phyloP scores from a whole-genome alignment of 2,329 filamentous ascomycete species.

The Teratosphaeria epicoccoides region DNA sequence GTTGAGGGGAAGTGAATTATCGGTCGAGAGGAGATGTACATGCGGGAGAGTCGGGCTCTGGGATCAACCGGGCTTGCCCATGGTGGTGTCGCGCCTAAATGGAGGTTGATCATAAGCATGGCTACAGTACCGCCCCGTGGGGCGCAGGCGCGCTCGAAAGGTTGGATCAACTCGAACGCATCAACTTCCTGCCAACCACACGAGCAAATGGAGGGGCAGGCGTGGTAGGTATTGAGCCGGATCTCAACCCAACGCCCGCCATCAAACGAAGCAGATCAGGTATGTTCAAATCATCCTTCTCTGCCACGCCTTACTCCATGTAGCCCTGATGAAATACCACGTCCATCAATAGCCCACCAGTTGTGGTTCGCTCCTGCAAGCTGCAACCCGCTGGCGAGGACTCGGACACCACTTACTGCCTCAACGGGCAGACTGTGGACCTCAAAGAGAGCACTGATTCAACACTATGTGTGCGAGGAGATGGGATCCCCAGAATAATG shows the following conservation, averaged over 20 bases:
- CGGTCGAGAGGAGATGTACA: too few relatives aligned
- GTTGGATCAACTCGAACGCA: too few relatives aligned
- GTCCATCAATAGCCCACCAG: neutral
- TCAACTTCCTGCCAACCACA: too few relatives aligned
- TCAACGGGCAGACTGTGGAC: slow-evolving; percentile 2
- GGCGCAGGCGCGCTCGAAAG: too few relatives aligned
- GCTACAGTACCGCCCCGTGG: too few relatives aligned
- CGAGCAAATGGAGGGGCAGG: too few relatives aligned
- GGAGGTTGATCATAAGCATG: too few relatives aligned
- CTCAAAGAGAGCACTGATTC: slow-evolving; percentile 13
- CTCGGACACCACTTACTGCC: slow-evolving; percentile 29
- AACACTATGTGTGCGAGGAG: neutral
- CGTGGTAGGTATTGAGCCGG: too few relatives aligned
- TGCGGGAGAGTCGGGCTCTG: too few relatives aligned
- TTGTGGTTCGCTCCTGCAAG: slow-evolving; percentile 4
- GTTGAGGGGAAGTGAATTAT: slow-evolving; percentile 12
- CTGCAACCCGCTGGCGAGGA: slow-evolving; percentile 39
- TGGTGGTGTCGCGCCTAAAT: too few relatives aligned
- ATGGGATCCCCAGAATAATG: neutral
- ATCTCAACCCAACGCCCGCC: too few relatives aligned
- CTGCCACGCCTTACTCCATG: neutral
- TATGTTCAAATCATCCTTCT: neutral
- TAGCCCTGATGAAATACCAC: neutral
- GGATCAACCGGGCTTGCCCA: too few relatives aligned
- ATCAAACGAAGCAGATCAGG: neutral